Percentiles rank a stretch among this genome's conserved stretches.
Conservation (phyloP, 2,329 filamentous ascomycete species). For the Botrytis fabae region DNA sequence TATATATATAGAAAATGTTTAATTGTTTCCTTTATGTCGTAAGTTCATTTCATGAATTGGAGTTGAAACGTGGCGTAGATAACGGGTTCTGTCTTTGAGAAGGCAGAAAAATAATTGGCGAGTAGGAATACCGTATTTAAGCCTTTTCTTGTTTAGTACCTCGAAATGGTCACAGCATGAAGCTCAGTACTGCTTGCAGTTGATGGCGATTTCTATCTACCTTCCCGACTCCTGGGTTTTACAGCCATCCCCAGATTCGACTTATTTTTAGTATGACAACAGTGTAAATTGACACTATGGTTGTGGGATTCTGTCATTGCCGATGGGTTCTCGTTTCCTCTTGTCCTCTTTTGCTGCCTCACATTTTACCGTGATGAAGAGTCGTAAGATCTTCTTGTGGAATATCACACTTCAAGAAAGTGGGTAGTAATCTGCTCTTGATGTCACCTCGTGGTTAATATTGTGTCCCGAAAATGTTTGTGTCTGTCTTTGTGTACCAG, state of each 20-base stretch:
- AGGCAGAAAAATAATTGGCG: not conserved
- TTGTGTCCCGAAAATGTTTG: not conserved
- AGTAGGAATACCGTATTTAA: not conserved
- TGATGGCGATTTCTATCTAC: not conserved
- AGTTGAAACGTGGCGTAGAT: not conserved
- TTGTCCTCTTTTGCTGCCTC: not conserved
- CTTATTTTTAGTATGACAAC: not conserved
- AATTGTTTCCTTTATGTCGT: not conserved
- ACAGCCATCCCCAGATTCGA: not conserved
- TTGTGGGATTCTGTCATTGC: not conserved
- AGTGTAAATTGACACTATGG: not conserved
- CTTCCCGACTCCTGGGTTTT: not conserved
- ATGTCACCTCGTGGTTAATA: not conserved
- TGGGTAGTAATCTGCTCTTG: not conserved
- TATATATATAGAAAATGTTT: slow-evolving; percentile 19
- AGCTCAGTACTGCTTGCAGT: not conserved
- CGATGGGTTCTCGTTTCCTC: not conserved
- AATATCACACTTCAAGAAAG: not conserved
- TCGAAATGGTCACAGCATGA: not conserved
- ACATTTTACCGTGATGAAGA: not conserved
- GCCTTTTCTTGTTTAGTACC: not conserved
- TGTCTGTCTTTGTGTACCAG: not conserved
- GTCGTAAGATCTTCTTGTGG: not conserved
- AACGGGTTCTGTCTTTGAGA: not conserved
- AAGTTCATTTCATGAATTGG: not conserved